These are phyloP conservation scores for Pleurozium schreberi DNA, from an alignment of 225 moss, liverwort and hornwort genomes.

Conservation along the genomic window DNA sequence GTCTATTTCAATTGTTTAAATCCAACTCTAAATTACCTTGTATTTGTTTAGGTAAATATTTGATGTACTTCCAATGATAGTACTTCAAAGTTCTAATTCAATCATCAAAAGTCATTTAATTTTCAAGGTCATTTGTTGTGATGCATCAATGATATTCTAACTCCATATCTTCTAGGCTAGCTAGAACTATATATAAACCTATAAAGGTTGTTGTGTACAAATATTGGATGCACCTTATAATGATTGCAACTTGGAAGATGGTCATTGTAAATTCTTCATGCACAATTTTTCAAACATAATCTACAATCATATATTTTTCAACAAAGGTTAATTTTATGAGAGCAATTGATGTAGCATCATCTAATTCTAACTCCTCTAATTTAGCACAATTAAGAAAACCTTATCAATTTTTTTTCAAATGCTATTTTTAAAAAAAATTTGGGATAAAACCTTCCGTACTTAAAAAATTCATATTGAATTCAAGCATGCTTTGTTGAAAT, in stretches of 20 bases:
- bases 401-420: too few species aligned
- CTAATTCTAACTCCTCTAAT: neutral
- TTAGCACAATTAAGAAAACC: neutral
- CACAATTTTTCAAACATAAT: neutral
- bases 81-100: neutral
- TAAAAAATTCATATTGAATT: neutral
- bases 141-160: neutral
- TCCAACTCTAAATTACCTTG: rapidly evolving
- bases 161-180: neutral
- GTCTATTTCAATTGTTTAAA: neutral
- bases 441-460: rapidly evolving
- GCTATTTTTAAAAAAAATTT: too few species aligned
- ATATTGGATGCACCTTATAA: neutral
- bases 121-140: neutral
- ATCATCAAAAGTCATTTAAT: neutral
- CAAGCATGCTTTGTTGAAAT: neutral
- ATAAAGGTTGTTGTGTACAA: rapidly evolving
- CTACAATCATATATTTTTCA: neutral
- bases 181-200: neutral
- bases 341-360: neutral
- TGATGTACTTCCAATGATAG: neutral
- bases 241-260: neutral
- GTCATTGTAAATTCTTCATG: neutral
- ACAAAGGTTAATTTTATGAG: rapidly evolving
- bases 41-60: neutral